phyloP scores from a whole-genome alignment of 306 rosid species.

The Gillenia trifoliata region DNA sequence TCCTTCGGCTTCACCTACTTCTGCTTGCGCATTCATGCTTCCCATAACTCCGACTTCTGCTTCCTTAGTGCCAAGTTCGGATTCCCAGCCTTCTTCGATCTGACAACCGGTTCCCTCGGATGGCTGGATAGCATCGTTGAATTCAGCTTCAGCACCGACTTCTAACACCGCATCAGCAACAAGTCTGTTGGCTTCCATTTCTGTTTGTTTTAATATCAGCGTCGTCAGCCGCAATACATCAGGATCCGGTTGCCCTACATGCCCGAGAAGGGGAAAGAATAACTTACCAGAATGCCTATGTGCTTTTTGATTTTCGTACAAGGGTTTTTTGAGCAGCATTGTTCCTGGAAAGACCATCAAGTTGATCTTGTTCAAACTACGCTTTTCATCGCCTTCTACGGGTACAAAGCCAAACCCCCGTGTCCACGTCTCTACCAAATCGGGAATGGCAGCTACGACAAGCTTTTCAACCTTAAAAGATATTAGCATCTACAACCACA shows the following conservation, averaged over 20 bases:
- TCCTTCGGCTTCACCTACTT: constrained; percentile 31
- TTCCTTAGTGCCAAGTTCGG: background rate
- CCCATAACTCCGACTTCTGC: constrained; percentile 7
- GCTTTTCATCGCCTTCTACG: constrained; percentile 58
- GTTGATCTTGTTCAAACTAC: constrained; percentile 52
- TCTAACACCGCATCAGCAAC: background rate
- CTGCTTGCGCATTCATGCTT: constrained; percentile 18
- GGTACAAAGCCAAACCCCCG: constrained; percentile 84
- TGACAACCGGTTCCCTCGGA: constrained; percentile 14
- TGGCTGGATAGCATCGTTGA: background rate
- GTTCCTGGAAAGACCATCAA: constrained; percentile 98
- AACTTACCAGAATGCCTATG: constrained; percentile 33
- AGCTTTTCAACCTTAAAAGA: constrained; percentile 82
- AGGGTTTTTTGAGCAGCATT: constrained; percentile 60
- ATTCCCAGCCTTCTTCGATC: background rate
- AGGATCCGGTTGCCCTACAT: background rate
- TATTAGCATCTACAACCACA: constrained; percentile 57
- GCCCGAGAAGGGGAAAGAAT: background rate
- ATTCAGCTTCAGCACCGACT: background rate
- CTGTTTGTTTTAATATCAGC: background rate
- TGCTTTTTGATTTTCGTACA: constrained; percentile 35
- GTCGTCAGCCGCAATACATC: background rate
- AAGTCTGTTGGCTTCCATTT: background rate
- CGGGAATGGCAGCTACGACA: constrained; percentile 90
- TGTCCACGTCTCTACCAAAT: constrained; percentile 80